Evolutionary conservation across 805 yeast species (phyloP).

Genomic region (Ogataea salicorniae): DNA sequence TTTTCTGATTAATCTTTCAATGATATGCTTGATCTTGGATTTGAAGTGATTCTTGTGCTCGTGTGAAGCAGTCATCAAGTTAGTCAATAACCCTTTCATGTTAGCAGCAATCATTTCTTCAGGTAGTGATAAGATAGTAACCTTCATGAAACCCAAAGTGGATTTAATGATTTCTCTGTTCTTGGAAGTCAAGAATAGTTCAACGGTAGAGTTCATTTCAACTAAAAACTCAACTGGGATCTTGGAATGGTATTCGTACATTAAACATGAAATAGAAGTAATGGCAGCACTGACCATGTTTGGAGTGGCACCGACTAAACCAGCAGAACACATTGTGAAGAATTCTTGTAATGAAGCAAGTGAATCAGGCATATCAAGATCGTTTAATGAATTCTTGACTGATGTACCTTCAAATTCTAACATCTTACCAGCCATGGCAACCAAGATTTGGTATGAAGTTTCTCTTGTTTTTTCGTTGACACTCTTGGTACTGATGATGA

Average conservation of each 20-base stretch:
- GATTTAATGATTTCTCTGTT: conserved; percentile 92
- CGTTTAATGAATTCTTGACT: conserved; percentile 60
- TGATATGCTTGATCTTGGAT: conserved; percentile 84
- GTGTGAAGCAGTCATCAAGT: conserved; percentile 87
- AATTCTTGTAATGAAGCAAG: conserved; percentile 72
- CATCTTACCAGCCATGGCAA: conserved; percentile 80
- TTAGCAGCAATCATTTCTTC: conserved; percentile 66
- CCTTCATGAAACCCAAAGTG: conserved; percentile 90
- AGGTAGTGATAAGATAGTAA: conserved; percentile 78
- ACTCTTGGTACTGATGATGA: conserved; percentile 86
- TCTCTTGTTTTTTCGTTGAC: conserved; percentile 89
- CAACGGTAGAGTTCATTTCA: conserved; percentile 83
- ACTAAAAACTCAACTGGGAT: conserved; percentile 55
- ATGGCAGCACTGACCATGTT: conserved; percentile 97
- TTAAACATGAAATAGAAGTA: conserved; percentile 80
- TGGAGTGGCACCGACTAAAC: conserved; percentile 88
- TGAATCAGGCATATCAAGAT: conserved; percentile 53
- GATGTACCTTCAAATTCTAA: conserved; percentile 49
- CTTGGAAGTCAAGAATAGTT: conserved; percentile 82
- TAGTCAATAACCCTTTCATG: conserved; percentile 59
- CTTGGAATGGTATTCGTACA: conserved; percentile 75
- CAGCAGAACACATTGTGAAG: conserved; percentile 93
- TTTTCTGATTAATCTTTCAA: conserved; percentile 86
- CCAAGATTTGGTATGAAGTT: conserved; percentile 66
- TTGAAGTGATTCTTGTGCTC: conserved; percentile 96